Evolutionary conservation across 1,139 yeast genomes (phyloP).

Genomic region (Nakaseomyces uthaithaninus): DNA sequence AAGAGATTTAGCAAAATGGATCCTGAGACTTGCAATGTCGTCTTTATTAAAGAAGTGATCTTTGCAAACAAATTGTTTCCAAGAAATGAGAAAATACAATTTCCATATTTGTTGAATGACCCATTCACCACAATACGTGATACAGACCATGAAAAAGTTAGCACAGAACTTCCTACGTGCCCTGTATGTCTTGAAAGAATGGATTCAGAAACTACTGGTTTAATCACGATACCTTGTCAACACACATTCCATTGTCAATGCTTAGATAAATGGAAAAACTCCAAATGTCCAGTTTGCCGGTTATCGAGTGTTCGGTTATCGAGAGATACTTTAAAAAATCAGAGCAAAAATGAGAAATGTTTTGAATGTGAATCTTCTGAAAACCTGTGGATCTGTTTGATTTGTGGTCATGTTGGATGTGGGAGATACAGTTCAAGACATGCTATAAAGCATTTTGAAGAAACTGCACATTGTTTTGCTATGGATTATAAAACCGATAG

Average conservation of each 20-base stretch:
- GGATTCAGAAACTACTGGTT: slow-evolving; percentile 75
- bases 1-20: slow-evolving; percentile 78
- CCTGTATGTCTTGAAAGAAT: slow-evolving; percentile 89
- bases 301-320: slow-evolving; percentile 44
- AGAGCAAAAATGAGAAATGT: slow-evolving; percentile 31
- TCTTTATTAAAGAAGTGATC: slow-evolving; percentile 54
- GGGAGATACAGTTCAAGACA: slow-evolving; percentile 85
- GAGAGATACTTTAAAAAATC: slow-evolving; percentile 29
- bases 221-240: slow-evolving; percentile 83
- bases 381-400: slow-evolving; percentile 82
- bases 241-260: slow-evolving; percentile 92
- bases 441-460: slow-evolving; percentile 71
- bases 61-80: slow-evolving; percentile 28
- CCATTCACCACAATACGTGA: slow-evolving; percentile 41
- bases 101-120: slow-evolving; percentile 62
- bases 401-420: slow-evolving; percentile 87
- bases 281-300: slow-evolving; percentile 86
- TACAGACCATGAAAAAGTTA: slow-evolving; percentile 8
- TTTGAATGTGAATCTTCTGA: slow-evolving; percentile 48
- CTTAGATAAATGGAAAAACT: slow-evolving; percentile 82
- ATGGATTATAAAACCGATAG: slow-evolving; percentile 82
- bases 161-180: slow-evolving; percentile 75
- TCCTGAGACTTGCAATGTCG: slow-evolving; percentile 76
- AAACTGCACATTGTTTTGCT: slow-evolving; percentile 81
- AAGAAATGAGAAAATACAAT: slow-evolving; percentile 10